Conservation (phyloP, 345 rosid genomes). For the Hibiscus trionum region DNA sequence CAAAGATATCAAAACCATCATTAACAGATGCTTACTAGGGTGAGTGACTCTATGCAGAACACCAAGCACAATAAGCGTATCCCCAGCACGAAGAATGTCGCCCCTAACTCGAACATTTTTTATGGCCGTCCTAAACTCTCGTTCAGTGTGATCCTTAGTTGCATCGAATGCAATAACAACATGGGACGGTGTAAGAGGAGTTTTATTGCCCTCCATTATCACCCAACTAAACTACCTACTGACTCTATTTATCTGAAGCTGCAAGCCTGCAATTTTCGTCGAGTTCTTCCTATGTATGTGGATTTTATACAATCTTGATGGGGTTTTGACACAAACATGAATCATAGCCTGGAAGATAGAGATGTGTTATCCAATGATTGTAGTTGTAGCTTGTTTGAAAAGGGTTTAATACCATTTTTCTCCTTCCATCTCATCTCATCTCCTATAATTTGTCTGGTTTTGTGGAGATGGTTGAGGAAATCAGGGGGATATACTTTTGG, state of each 20-base stretch:
- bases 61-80: constrained; percentile 41
- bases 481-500: neutral
- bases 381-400: neutral
- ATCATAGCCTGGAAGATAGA: neutral
- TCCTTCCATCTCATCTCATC: no score
- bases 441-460: neutral
- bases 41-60: constrained; percentile 41
- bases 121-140: constrained; percentile 32
- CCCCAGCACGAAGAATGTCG: constrained; percentile 44
- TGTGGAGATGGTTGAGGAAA: neutral
- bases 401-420: neutral
- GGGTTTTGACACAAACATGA: neutral
- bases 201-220: neutral
- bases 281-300: no score
- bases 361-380: neutral
- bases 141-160: constrained; percentile 35
- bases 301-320: neutral
- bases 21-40: constrained; percentile 35
- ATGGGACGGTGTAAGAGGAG: constrained; percentile 23
- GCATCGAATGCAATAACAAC: constrained; percentile 51
- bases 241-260: no score
- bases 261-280: no score
- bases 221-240: neutral
- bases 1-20: neutral
- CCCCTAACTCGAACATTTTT: constrained; percentile 25